Conservation (phyloP, 352 stramenopile genomes). For the Pythium volutum region DNA sequence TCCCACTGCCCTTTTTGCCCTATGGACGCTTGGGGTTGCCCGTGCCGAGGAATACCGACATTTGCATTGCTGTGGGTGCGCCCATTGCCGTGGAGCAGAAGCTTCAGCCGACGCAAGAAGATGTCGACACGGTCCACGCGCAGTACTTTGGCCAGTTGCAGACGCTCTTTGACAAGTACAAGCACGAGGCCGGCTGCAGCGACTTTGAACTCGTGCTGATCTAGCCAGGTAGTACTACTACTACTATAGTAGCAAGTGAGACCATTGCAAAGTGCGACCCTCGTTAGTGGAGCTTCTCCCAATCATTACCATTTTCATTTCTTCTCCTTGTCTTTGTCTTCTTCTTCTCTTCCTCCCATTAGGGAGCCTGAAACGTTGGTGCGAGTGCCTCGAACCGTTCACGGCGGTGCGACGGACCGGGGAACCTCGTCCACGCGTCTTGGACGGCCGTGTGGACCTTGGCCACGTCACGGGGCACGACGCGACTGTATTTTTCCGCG, state of each 20-base stretch:
- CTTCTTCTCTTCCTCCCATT: not conserved
- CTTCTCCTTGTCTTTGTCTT: not conserved
- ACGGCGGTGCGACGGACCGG: conserved; percentile 48
- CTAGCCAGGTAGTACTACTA: too few relatives aligned
- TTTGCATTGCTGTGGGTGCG: conserved; percentile 62
- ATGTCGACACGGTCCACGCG: conserved; percentile 62
- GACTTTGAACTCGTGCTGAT: conserved; percentile 78
- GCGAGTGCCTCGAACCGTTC: conserved; percentile 53
- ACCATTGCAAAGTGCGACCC: too few relatives aligned
- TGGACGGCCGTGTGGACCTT: conserved; percentile 33
- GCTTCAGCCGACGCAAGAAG: conserved; percentile 38
- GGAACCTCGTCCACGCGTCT: conserved; percentile 45
- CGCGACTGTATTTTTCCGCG: conserved; percentile 47
- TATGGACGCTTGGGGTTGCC: conserved; percentile 65
- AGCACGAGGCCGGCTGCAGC: conserved; percentile 63
- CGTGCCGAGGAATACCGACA: conserved; percentile 61
- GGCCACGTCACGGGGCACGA: conserved; percentile 44
- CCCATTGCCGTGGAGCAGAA: conserved; percentile 53
- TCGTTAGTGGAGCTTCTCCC: too few relatives aligned
- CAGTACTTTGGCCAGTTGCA: conserved; percentile 57
- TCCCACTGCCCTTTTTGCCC: conserved; percentile 79
- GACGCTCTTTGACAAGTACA: conserved; percentile 68
- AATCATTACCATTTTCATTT: not conserved
- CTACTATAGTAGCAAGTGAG: too few relatives aligned
- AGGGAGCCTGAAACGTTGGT: conserved; percentile 8